Evolutionary conservation across 208 protist genomes (phyloP), one percentile per base, ranked within the genome.

Genomic region (Crithidia bombi): DNA sequence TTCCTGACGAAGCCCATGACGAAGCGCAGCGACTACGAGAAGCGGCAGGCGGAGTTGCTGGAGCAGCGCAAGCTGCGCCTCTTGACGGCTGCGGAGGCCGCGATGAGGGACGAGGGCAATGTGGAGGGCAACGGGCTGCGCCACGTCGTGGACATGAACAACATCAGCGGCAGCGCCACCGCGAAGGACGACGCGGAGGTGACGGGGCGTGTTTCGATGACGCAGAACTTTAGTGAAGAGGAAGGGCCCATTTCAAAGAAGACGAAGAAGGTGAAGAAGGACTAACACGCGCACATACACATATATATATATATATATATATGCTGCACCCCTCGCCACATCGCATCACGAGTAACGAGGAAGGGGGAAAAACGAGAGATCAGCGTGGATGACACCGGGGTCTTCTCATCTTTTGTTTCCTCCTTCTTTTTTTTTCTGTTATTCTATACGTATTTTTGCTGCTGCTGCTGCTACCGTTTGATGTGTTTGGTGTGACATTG

Each of bases 1-100:
- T 57, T 85, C 14, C 41, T 85, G 17, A 82, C 82, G 9, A 83
- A 73, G 41, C 83, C 87, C 1, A 58, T 77, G 39, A 69, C 69
- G 25, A 78, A 82, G 52, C 69, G 87, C 23, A 47, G 57, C 0
- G 79, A 92, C 46, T 92, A 89, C 74, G 83, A 92, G 56, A 62
- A 65, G 33, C 69, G 36, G 1, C 62, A 80, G 46, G 43, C 56
- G 4, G 59, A 81, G 38, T 26, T 68, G 55, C 61, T 76, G 17
- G 59, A 61, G 59, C 59, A 72, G 33, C 66, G 58, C 25, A 68
- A 70, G 57, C 39, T 47, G 32, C 65, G 71, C 7, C 58, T 65
- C 30, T 46, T 66, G 58, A 36, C 26, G 49, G 59, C 35, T 5
- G 43, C 36, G 6, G 64, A 59, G 4, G 58, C 41, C 5, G 49